phyloP scores from a whole-genome alignment of 2,329 filamentous ascomycete species.

The Chrysoporthe deuterocubensis region DNA sequence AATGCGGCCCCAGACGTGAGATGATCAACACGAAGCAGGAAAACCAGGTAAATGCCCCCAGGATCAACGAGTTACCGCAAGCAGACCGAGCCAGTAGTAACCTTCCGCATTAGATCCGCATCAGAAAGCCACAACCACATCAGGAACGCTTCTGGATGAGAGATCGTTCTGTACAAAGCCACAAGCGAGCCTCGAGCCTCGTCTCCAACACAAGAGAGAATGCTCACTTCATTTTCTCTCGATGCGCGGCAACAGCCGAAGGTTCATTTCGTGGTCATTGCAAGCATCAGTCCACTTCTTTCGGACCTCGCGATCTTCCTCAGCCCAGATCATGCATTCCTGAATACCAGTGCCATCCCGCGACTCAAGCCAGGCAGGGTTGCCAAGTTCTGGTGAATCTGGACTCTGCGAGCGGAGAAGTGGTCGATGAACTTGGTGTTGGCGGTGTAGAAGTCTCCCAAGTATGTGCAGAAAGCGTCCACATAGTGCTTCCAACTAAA shows the following conservation, averaged over 20 bases:
- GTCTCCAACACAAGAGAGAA: background rate
- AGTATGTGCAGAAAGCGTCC: slow-evolving; percentile 57
- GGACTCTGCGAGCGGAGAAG: slow-evolving; percentile 56
- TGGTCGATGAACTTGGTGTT: slow-evolving; percentile 60
- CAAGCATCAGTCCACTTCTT: slow-evolving; percentile 64
- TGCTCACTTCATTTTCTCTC: slow-evolving; percentile 45
- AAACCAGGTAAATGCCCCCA: background rate
- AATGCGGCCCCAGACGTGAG: background rate
- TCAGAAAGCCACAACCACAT: background rate
- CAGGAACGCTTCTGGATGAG: background rate
- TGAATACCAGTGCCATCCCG: slow-evolving; percentile 51
- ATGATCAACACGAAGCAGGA: background rate
- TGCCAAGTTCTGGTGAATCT: slow-evolving; percentile 44
- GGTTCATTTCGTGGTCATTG: slow-evolving; percentile 61
- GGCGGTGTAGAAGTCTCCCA: slow-evolving; percentile 55
- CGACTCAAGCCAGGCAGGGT: slow-evolving; percentile 50
- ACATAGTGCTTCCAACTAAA: slow-evolving; percentile 54
- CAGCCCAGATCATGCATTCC: slow-evolving; percentile 63
- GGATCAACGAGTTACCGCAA: background rate
- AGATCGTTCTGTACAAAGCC: background rate
- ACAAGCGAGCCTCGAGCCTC: background rate
- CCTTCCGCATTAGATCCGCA: background rate
- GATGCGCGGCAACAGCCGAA: slow-evolving; percentile 59
- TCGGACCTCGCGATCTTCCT: slow-evolving; percentile 67
- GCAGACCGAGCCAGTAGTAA: background rate